These are phyloP conservation scores for Primulina eburnea DNA, from an alignment of 257 asterid genomes.

Conservation along the genomic window DNA sequence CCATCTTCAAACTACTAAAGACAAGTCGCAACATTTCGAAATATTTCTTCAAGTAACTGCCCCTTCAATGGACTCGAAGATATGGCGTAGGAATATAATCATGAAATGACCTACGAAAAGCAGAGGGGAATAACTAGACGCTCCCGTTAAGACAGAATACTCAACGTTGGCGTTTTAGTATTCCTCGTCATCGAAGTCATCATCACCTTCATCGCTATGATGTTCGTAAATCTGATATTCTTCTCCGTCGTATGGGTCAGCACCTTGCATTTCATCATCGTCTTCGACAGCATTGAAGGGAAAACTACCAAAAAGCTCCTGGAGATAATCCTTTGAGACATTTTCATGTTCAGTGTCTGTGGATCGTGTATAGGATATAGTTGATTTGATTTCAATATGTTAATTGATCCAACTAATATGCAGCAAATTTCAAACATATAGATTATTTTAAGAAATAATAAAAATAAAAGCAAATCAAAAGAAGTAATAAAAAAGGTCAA, in stretches of 20 bases:
- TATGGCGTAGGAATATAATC: background rate
- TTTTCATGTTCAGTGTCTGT: constrained; percentile 58
- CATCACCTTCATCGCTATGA: constrained; percentile 50
- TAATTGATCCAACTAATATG: background rate
- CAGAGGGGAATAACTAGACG: constrained; percentile 13
- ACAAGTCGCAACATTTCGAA: too few species aligned
- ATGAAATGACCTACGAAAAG: background rate
- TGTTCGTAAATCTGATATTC: constrained; percentile 78
- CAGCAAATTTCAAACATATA: background rate
- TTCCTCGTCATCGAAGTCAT: constrained; percentile 59
- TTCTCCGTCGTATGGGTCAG: constrained; percentile 48
- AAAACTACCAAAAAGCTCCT: constrained; percentile 81
- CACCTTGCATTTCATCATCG: constrained; percentile 40
- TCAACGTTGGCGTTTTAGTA: constrained; percentile 21
- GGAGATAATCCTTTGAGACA: constrained; percentile 68
- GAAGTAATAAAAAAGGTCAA: too few species aligned
- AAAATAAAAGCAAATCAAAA: background rate
- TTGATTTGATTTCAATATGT: background rate
- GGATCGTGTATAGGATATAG: constrained; percentile 39
- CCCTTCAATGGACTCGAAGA: background rate
- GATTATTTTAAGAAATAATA: background rate
- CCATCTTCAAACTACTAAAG: too few species aligned
- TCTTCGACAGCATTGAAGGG: constrained; percentile 44
- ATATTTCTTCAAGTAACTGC: too few species aligned
- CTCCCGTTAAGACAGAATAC: background rate